Percentiles rank a stretch among this genome's conserved stretches.
Conservation (phyloP, 2,329 filamentous ascomycete species). For the Xylaria sp. region DNA sequence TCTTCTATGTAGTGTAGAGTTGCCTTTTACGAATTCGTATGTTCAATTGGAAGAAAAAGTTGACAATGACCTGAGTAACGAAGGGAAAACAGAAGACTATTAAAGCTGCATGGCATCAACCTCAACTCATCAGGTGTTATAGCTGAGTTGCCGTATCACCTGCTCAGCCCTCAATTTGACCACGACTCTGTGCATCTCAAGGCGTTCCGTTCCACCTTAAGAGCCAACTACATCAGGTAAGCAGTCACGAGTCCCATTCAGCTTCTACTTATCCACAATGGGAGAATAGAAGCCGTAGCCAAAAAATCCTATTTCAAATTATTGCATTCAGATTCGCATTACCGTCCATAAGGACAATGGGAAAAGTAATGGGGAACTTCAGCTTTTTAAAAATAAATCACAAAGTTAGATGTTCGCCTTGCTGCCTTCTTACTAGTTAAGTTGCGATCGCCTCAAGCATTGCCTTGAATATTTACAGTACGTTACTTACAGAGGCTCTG, state of each 20-base stretch:
- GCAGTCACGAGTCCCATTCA: not conserved
- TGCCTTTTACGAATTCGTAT: no score
- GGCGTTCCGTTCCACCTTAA: not conserved
- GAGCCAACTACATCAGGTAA: not conserved
- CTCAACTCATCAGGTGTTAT: not conserved
- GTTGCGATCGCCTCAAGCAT: slow-evolving; percentile 24
- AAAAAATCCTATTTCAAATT: not conserved
- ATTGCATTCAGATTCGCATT: not conserved
- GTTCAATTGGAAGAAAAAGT: not conserved
- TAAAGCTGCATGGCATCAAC: no score
- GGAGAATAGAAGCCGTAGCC: not conserved
- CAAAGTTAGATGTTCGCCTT: no score
- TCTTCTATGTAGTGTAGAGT: not conserved
- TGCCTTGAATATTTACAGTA: not conserved
- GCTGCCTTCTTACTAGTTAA: slow-evolving; percentile 4
- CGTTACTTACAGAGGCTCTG: slow-evolving; percentile 13
- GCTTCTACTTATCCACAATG: not conserved
- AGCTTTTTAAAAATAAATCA: not conserved
- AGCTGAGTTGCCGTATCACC: not conserved
- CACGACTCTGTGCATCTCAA: not conserved
- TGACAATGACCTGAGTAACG: not conserved
- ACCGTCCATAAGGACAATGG: not conserved
- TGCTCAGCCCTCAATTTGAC: no score
- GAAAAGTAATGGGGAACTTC: no score
- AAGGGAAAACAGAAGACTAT: not conserved